These are phyloP conservation scores for Zygotorulaspora florentina DNA, from an alignment of 805 yeast species.

Conservation along the genomic window DNA sequence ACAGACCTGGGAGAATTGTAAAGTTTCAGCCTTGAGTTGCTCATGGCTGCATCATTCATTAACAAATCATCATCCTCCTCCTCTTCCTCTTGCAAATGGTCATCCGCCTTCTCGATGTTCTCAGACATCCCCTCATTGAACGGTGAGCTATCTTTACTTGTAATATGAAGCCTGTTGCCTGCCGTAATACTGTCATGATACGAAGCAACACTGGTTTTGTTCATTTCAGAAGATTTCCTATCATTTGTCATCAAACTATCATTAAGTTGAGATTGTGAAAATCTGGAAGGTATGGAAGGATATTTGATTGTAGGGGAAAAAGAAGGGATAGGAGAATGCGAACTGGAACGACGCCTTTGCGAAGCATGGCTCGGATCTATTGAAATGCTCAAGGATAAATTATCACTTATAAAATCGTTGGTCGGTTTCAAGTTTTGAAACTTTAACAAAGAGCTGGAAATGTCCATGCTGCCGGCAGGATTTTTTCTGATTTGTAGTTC, in stretches of 20 bases:
- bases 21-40: slow-evolving; percentile 5
- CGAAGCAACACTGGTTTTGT: slow-evolving; percentile 1
- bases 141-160: slow-evolving; percentile 8
- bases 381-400: slow-evolving; percentile 48
- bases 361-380: slow-evolving; percentile 20
- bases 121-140: slow-evolving; percentile 2
- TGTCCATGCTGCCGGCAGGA: slow-evolving; percentile 19
- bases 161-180: slow-evolving; percentile 7
- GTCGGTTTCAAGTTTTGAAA: slow-evolving; percentile 50
- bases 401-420: slow-evolving; percentile 54
- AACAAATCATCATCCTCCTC: slow-evolving; percentile 24
- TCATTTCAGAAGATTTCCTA: slow-evolving; percentile 15
- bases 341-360: slow-evolving; percentile 25
- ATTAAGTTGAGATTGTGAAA: slow-evolving; percentile 23
- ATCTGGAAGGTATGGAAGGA: slow-evolving; percentile 31
- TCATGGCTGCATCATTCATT: slow-evolving; percentile 9
- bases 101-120: neutral
- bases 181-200: slow-evolving; percentile 11
- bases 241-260: slow-evolving; percentile 12
- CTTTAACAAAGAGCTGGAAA: slow-evolving; percentile 44
- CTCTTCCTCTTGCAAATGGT: slow-evolving; percentile 6
- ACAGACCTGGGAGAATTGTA: slow-evolving; percentile 29
- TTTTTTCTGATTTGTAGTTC: slow-evolving; percentile 40
- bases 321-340: slow-evolving; percentile 36
- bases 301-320: slow-evolving; percentile 26